Evolutionary conservation across 352 stramenopile species (phyloP).

Genomic region (Blastocystis hominis): DNA sequence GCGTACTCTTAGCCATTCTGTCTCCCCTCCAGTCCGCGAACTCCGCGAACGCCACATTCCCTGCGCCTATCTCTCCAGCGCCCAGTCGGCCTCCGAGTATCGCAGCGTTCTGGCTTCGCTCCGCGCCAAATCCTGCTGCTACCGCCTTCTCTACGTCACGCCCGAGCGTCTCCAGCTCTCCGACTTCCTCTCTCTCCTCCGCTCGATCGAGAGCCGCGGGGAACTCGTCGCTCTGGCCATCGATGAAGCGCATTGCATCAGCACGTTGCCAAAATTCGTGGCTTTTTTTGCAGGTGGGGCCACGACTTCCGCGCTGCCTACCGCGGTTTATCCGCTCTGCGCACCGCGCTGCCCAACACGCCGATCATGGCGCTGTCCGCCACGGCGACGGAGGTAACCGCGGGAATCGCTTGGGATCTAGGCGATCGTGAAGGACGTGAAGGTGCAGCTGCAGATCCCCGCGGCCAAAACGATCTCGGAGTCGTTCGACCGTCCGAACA

Average conservation of each 20-base stretch:
- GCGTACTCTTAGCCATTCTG: neutral
- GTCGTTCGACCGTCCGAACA: constrained; percentile 42
- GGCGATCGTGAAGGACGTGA: constrained; percentile 17
- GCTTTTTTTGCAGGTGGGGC: constrained; percentile 26
- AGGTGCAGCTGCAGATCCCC: neutral
- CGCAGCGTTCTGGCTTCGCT: neutral
- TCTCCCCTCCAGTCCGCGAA: neutral
- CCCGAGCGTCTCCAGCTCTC: constrained; percentile 24
- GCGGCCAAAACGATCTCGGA: neutral
- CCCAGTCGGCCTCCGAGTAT: constrained; percentile 8
- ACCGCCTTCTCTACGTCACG: neutral
- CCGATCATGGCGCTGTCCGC: constrained; percentile 46
- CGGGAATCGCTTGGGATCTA: neutral
- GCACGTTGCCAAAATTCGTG: neutral
- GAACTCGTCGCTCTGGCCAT: neutral
- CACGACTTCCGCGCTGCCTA: constrained; percentile 52
- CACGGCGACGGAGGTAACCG: neutral
- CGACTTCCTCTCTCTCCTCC: constrained; percentile 6
- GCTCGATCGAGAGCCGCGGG: neutral
- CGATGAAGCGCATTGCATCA: constrained; percentile 54
- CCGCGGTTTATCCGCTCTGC: neutral
- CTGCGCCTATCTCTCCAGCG: constrained; percentile 16
- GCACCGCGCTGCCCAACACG: neutral
- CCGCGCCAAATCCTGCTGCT: neutral
- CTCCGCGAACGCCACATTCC: neutral